Evolutionary conservation across 768 basidiomycete species (phyloP), one percentile per base, ranked within the genome.

Genomic region (Naganishia vaughanmartiniae): DNA sequence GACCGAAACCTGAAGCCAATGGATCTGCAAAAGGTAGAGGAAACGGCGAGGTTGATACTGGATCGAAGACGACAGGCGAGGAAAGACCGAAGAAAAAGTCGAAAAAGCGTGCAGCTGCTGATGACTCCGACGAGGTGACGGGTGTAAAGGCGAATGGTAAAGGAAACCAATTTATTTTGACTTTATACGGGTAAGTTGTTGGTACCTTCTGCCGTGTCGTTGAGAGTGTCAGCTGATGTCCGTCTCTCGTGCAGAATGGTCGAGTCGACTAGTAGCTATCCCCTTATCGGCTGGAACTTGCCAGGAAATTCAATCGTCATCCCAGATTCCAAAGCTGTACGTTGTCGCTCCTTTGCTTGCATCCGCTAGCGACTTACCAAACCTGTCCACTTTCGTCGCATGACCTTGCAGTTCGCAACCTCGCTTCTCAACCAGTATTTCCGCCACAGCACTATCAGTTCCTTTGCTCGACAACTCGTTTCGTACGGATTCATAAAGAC

Each of bases 401-500:
- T 42, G 26, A 24, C 21, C 4, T 12, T 9, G 5, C 24, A 63
- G 60, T 63, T 63, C 39, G 39, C 60, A 30, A 28, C 36, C 14
- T n/a, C 4, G n/a, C 21, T 63, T 15, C 46, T 63, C 42, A 63
- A 63, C 60, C 21, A 63, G 42, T 63, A 63, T 63, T 63, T 63
- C 60, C 60, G 60, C 28, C 60, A 63, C 15, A 63, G 60, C 15
- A 63, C 60, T 9, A 63, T 63, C 60, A 63, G 60, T 28, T 42
- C 39, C 0, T 63, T 63, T 63, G 60, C 60, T 15, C 60, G 60
- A 45, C 60, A 63, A 15, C 39, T 63, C 36, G 60, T 63, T n/a
- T 63, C 60, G 39, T 63, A 63, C 33, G 60, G 60, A 10, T 63
- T 63, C 24, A 10, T 30, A 26, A 63, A 63, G 26, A 63, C 60